Conservation (phyloP, 352 stramenopile species). For the Thraustotheca clavata region DNA sequence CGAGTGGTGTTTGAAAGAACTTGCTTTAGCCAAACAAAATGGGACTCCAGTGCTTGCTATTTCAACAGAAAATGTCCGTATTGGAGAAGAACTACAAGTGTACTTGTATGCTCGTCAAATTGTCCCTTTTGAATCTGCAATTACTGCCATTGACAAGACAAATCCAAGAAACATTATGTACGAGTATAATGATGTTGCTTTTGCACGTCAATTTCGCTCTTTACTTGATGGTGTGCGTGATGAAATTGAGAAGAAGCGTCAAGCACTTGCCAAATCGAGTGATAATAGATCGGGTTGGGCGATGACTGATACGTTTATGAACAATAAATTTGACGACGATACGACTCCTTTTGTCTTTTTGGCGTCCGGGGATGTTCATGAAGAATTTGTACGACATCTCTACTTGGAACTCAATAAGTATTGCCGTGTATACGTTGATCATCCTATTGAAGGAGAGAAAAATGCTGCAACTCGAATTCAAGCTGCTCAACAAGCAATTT, state of each 20-base stretch:
- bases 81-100: conserved; percentile 69
- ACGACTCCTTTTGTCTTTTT: conserved; percentile 63
- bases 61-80: conserved; percentile 52
- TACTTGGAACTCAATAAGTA: conserved; percentile 44
- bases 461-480: conserved; percentile 67
- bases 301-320: conserved; percentile 52
- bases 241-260: conserved; percentile 39
- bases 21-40: conserved; percentile 71
- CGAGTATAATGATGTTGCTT: conserved; percentile 64
- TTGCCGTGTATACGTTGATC: conserved; percentile 32
- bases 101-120: conserved; percentile 78
- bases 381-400: conserved; percentile 57
- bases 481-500: conserved; percentile 71
- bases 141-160: conserved; percentile 37
- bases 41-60: conserved; percentile 68
- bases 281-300: conserved; percentile 20
- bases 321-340: conserved; percentile 35
- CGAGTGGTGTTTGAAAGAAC: conserved; percentile 79
- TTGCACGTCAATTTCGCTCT: conserved; percentile 60
- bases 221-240: conserved; percentile 72
- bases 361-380: conserved; percentile 64
- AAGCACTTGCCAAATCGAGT: conserved; percentile 22
- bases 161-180: conserved; percentile 72
- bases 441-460: conserved; percentile 27
- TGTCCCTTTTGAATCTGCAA: conserved; percentile 64